A percentile compares a stretch with the other conserved stretches of the same genome.
phyloP scores from a whole-genome alignment of 441 rosid genomes.

The Gossypium trilobum region DNA sequence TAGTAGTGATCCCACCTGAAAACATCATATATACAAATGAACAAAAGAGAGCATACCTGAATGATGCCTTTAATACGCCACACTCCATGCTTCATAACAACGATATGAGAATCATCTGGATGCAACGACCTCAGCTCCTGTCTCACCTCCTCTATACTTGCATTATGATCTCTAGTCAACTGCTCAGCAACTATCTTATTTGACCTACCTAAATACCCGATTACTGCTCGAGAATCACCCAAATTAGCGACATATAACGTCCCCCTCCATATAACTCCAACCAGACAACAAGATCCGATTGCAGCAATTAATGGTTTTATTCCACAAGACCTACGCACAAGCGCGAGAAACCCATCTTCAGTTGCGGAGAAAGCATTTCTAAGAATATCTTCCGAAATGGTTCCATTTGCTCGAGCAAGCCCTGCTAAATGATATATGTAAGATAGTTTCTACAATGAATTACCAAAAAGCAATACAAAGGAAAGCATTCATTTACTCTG shows the following conservation, averaged over 20 bases:
- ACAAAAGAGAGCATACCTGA: constrained; percentile 48
- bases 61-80: constrained; percentile 96
- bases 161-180: constrained; percentile 75
- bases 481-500: neutral
- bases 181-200: constrained; percentile 75
- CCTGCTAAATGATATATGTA: constrained; percentile 33
- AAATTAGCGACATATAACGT: constrained; percentile 64
- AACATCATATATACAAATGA: neutral
- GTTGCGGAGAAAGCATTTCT: constrained; percentile 66
- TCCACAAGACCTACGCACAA: constrained; percentile 47
- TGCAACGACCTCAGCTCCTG: constrained; percentile 73
- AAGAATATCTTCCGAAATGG: constrained; percentile 58
- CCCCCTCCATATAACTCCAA: constrained; percentile 55
- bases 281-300: constrained; percentile 67
- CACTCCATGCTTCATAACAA: constrained; percentile 65
- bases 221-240: constrained; percentile 90
- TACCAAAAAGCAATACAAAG: neutral
- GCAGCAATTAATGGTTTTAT: constrained; percentile 10
- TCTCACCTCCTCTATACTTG: constrained; percentile 73
- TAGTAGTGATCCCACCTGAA: neutral
- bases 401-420: constrained; percentile 46
- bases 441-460: constrained; percentile 14
- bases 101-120: constrained; percentile 76
- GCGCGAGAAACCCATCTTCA: constrained; percentile 77
- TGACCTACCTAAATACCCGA: constrained; percentile 48